Percentiles rank a stretch among this genome's conserved stretches.
Evolutionary conservation across 148 eudicot species (phyloP).

Genomic region (Nyssa sinensis): DNA sequence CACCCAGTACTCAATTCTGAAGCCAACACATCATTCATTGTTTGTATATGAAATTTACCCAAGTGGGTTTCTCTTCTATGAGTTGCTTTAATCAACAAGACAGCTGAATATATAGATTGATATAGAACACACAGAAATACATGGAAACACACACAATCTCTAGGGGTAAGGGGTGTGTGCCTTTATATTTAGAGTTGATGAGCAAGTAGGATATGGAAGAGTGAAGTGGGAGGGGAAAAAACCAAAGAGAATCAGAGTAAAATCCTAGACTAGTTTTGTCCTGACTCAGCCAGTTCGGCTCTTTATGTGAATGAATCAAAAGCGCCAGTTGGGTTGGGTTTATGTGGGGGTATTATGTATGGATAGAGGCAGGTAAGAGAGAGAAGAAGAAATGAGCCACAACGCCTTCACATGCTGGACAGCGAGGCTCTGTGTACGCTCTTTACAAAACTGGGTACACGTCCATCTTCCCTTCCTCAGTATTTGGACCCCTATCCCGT

Average conservation of each 20-base stretch:
- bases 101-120: background rate
- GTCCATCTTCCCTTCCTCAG: slow-evolving; percentile 25
- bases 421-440: slow-evolving; percentile 29
- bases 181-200: background rate
- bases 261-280: slow-evolving; percentile 45
- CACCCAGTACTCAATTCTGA: slow-evolving; percentile 58
- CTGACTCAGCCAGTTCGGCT: slow-evolving; percentile 8
- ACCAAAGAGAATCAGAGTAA: slow-evolving; percentile 20
- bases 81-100: background rate
- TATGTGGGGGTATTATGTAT: slow-evolving; percentile 4
- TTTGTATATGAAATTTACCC: background rate
- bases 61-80: background rate
- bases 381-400: slow-evolving; percentile 11
- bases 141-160: background rate
- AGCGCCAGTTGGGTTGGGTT: slow-evolving; percentile 47
- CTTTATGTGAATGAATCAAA: slow-evolving; percentile 38
- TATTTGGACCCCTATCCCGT: slow-evolving; percentile 28
- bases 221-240: background rate
- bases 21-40: slow-evolving; percentile 26
- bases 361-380: background rate
- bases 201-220: slow-evolving; percentile 6
- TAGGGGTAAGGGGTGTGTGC: background rate
- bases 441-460: slow-evolving; percentile 30
- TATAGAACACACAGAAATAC: background rate
- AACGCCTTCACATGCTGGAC: slow-evolving; percentile 24